phyloP scores from a whole-genome alignment of 345 rosid species.

The Citropsis articulata region DNA sequence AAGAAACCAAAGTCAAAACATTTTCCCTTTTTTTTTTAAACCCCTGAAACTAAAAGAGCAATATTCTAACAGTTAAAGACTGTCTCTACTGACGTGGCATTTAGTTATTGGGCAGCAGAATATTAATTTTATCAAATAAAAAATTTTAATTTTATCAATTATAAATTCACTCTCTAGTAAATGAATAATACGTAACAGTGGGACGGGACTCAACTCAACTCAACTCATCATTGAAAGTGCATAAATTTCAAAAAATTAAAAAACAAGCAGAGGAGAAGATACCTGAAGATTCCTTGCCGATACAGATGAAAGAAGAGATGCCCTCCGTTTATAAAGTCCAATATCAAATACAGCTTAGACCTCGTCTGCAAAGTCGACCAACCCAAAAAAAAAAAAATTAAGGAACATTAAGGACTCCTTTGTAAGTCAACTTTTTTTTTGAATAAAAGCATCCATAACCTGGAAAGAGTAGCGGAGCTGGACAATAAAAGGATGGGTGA shows the following conservation, averaged over 20 bases:
- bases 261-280: not conserved
- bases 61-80: no score
- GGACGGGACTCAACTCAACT: no score
- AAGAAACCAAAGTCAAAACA: constrained; percentile 18
- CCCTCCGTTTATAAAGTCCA: constrained; percentile 75
- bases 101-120: no score
- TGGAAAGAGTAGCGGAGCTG: constrained; percentile 77
- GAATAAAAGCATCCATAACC: constrained; percentile 26
- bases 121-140: no score
- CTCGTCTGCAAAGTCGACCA: constrained; percentile 46
- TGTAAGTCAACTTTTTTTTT: not conserved
- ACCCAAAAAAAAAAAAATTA: not conserved
- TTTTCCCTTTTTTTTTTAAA: no score
- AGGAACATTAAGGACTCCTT: not conserved
- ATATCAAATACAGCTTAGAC: constrained; percentile 65
- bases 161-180: no score
- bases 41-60: no score
- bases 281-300: constrained; percentile 70
- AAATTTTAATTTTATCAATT: no score
- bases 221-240: not conserved
- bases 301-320: constrained; percentile 77
- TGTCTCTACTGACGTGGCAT: no score
- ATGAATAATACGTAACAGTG: no score
- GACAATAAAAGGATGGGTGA: constrained; percentile 65
- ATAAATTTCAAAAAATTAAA: not conserved